Conservation (phyloP, 23 red algal species). For the Gracilaria domingensis region DNA sequence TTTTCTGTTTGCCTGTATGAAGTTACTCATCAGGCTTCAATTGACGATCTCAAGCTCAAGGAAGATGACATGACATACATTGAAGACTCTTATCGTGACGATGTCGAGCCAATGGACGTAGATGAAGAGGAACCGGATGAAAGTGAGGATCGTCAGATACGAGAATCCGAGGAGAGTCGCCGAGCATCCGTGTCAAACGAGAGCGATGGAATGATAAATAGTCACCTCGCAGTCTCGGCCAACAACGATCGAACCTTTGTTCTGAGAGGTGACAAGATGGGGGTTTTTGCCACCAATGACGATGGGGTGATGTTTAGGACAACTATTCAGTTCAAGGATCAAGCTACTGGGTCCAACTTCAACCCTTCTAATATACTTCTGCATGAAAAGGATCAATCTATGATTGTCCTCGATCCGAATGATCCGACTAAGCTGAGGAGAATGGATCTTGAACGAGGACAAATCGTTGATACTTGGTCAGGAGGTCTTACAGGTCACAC, state of each 20-base stretch:
- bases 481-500: slow-evolving; percentile 47
- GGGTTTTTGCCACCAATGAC: slow-evolving; percentile 68
- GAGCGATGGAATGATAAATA: slow-evolving; percentile 70
- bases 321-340: slow-evolving; percentile 66
- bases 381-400: slow-evolving; percentile 72
- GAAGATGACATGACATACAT: slow-evolving; percentile 74
- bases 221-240: slow-evolving; percentile 68
- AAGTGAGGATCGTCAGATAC: slow-evolving; percentile 38
- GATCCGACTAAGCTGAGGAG: slow-evolving; percentile 63
- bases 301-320: slow-evolving; percentile 65
- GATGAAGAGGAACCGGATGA: slow-evolving; percentile 66
- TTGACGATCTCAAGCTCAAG: slow-evolving; percentile 65
- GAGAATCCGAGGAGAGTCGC: slow-evolving; percentile 31
- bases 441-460: slow-evolving; percentile 89
- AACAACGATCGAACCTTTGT: slow-evolving; percentile 84
- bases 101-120: slow-evolving; percentile 74
- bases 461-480: slow-evolving; percentile 77
- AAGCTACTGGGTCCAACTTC: slow-evolving; percentile 38
- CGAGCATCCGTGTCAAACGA: slow-evolving; percentile 38
- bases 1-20: slow-evolving; percentile 80
- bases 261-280: slow-evolving; percentile 79
- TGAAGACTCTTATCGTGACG: slow-evolving; percentile 68
- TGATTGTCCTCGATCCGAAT: slow-evolving; percentile 74
- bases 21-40: slow-evolving; percentile 58
- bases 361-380: slow-evolving; percentile 73